A percentile compares a stretch with the other conserved stretches of the same genome.
phyloP scores from a whole-genome alignment of 1,284 basidiomycete species.

The Taiwanofungus camphoratus region DNA sequence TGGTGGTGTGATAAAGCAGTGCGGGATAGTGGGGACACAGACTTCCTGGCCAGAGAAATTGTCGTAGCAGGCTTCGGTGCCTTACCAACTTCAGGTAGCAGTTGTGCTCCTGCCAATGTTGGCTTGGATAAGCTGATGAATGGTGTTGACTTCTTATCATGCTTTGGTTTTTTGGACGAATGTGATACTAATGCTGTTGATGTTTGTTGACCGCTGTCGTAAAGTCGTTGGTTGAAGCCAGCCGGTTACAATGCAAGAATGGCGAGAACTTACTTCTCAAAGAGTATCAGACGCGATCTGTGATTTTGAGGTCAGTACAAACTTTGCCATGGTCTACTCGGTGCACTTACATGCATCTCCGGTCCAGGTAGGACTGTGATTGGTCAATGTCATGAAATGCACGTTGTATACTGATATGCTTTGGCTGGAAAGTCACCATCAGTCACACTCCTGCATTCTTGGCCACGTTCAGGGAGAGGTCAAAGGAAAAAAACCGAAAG shows the following conservation, averaged over 20 bases:
- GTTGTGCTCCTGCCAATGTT: background rate
- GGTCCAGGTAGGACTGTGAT: background rate
- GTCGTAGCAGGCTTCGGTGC: background rate
- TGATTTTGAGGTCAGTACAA: background rate
- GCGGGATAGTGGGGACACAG: background rate
- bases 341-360: background rate
- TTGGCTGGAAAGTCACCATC: background rate
- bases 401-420: background rate
- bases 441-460: background rate
- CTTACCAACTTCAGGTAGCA: background rate
- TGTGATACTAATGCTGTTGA: no score
- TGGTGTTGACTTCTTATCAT: background rate
- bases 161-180: background rate
- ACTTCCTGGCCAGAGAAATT: background rate
- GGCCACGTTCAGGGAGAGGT: background rate
- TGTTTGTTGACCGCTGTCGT: no score
- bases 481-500: background rate
- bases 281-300: background rate
- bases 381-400: background rate
- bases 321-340: background rate
- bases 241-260: background rate
- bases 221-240: background rate
- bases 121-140: background rate
- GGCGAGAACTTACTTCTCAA: background rate
- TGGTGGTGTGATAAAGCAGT: no score